phyloP scores from a whole-genome alignment of 225 moss, liverwort and hornwort species.

The Pseudoscleropodium purum region DNA sequence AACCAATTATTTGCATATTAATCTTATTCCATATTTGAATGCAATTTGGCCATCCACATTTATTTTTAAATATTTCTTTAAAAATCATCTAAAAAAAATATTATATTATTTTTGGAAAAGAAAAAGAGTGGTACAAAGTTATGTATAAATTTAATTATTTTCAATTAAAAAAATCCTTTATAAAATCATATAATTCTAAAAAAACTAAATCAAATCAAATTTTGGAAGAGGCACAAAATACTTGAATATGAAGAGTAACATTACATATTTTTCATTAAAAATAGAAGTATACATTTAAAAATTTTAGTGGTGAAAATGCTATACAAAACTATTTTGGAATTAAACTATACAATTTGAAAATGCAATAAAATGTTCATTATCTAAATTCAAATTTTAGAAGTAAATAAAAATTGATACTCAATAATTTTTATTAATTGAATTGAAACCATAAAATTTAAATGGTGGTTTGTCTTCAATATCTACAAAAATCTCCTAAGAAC shows the following conservation, averaged over 20 bases:
- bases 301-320: not conserved
- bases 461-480: not conserved
- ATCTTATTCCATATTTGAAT: not conserved
- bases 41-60: not conserved
- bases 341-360: not conserved
- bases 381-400: not conserved
- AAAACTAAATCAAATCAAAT: not conserved
- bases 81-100: not conserved
- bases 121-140: not conserved
- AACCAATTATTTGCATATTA: not conserved
- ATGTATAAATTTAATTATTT: not conserved
- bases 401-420: no score
- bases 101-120: not conserved
- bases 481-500: not conserved
- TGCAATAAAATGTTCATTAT: not conserved
- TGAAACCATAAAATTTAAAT: not conserved
- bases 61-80: not conserved
- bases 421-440: not conserved
- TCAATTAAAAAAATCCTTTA: not conserved
- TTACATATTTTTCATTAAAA: not conserved
- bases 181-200: not conserved
- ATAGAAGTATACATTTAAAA: no score
- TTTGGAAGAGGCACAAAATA: not conserved
- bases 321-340: not conserved
- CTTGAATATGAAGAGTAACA: not conserved